A percentile compares a stretch with the other conserved stretches of the same genome.
Conservation (phyloP, 495 filamentous ascomycete genomes). For the Aspergillus ellipticus region DNA sequence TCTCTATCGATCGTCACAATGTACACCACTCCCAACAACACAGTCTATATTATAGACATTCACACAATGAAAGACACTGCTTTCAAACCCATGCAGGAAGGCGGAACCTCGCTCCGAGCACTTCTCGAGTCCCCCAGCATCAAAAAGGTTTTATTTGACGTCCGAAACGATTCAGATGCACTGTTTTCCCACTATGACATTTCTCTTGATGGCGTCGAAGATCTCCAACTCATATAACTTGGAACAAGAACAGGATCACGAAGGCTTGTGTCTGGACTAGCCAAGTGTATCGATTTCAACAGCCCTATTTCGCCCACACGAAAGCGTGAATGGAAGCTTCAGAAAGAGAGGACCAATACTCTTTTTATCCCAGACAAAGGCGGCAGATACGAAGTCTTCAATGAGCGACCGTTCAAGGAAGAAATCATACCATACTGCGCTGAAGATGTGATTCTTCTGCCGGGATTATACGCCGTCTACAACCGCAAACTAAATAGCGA, state of each 20-base stretch:
- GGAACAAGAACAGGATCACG: constrained; percentile 28
- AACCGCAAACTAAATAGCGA: constrained; percentile 15
- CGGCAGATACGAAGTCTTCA: constrained; percentile 48
- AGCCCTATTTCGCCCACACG: constrained; percentile 13
- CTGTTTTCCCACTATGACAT: constrained; percentile 44
- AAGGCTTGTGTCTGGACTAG: constrained; percentile 34
- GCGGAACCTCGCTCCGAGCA: constrained; percentile 38
- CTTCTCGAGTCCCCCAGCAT: constrained; percentile 44
- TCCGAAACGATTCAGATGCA: constrained; percentile 52
- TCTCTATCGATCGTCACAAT: background rate
- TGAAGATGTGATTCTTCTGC: constrained; percentile 44
- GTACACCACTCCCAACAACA: background rate
- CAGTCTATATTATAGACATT: background rate
- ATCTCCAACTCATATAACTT: constrained; percentile 57
- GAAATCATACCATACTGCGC: constrained; percentile 46
- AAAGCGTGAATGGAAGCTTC: constrained; percentile 27
- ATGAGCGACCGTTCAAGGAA: constrained; percentile 38
- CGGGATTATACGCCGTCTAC: constrained; percentile 30
- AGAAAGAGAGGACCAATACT: constrained; percentile 36
- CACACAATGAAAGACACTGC: background rate
- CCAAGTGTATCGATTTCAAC: constrained; percentile 43
- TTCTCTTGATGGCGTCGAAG: constrained; percentile 37
- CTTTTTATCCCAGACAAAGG: constrained; percentile 41
- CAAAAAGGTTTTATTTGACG: constrained; percentile 36
- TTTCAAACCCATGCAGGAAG: constrained; percentile 20